Base-by-base conservation (phyloP, 305 asterid species). In the Rubia tinctorum region DNA sequence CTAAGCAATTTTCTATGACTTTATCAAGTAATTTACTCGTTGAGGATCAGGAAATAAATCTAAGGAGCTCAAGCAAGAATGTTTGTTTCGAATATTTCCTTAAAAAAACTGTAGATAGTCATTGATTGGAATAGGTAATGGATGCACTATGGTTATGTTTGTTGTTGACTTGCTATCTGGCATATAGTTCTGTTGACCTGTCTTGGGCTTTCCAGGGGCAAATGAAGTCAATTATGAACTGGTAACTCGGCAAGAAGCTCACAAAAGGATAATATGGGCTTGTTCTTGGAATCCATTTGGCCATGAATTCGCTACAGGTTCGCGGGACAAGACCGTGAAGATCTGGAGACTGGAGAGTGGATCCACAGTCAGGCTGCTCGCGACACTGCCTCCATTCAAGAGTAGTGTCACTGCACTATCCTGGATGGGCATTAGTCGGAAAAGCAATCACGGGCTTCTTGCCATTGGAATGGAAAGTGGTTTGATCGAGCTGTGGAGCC, bases 381-480 rank as follows among this genome's bases (percentile, higher is more conserved):
- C 55, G 62, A 87, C 88, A 51, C 86, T 95, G 30, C 96, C 99
- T 1, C 74, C 76, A 27, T 95, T 95, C 88, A 83, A 82, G 77
- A 86, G 91, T 66, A 89, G 98, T 25, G 86, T 92, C 63, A 95
- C 97, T 43, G 91, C 96, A 55, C 71, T 95, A 25, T 89, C 98
- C 37, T 92, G 99, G 99, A 76, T 82, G 69, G 94, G 96, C 12
- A 6, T 90, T 39, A 80, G 85, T 76, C 80, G 85, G 14, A 81
- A 78, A 77, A 80, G 45, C 70, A 90, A 85, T 74, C 78, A 11
- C 1, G 94, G 99, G 71, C 73, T 88, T 73, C 88, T 95, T 13
- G 96, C 98, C 0, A 95, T 92, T 37, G 99, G 99, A 67, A 86
- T 92, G 98, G 99, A 95, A 77, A 92, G 75, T 66, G 99, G 97